These are phyloP conservation scores for Cronartium quercuum DNA, from an alignment of 1,284 basidiomycete species.

Conservation along the genomic window DNA sequence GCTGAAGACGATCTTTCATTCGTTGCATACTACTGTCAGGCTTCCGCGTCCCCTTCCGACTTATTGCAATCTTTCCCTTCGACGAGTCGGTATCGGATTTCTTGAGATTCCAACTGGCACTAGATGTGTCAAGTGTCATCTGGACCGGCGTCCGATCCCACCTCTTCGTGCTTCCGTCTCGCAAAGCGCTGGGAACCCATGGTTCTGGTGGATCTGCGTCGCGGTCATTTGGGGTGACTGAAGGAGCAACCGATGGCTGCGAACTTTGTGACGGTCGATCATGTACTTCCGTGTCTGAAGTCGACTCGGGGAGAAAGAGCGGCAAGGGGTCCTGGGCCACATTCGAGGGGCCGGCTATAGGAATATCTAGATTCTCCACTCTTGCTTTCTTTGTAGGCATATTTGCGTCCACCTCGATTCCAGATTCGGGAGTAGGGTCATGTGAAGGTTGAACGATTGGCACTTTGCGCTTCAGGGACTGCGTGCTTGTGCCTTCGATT, in stretches of 20 bases:
- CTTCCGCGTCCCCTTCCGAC: background rate
- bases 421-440: background rate
- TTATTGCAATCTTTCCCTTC: background rate
- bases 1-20: background rate
- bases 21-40: background rate
- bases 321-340: background rate
- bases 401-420: too few species aligned
- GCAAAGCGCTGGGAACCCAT: constrained; percentile 30
- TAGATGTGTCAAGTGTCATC: constrained; percentile 31
- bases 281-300: too few species aligned
- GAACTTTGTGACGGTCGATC: too few species aligned
- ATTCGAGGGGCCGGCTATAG: background rate
- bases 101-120: constrained; percentile 31
- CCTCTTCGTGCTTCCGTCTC: background rate
- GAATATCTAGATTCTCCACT: background rate
- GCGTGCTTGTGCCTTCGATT: background rate
- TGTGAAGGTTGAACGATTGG: background rate
- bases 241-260: background rate
- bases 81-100: background rate
- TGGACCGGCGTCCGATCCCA: constrained; percentile 7
- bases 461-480: background rate
- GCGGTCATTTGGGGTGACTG: background rate
- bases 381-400: too few species aligned
- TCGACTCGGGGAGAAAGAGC: background rate
- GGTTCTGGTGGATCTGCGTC: background rate